Conservation (phyloP, 2,329 filamentous ascomycete species). For the Sordariomycetes sp. region DNA sequence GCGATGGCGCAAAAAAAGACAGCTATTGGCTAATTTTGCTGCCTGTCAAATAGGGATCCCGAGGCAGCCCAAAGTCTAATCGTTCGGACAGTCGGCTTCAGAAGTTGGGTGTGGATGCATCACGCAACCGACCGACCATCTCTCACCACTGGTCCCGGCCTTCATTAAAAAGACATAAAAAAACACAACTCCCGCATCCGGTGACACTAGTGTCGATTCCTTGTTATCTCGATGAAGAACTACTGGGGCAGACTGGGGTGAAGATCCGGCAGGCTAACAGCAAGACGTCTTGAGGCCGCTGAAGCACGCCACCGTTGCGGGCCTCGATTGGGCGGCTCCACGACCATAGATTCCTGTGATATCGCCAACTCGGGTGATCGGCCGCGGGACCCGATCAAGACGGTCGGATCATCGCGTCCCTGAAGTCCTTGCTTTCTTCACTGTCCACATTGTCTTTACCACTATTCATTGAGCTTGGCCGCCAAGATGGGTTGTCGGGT, state of each 20-base stretch:
- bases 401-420: not conserved
- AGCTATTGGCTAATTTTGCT: no score
- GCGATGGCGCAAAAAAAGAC: no score
- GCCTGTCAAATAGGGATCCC: no score
- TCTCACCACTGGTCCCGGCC: not conserved
- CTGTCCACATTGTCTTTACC: not conserved
- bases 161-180: not conserved
- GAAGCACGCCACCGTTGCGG: slow-evolving; percentile 2
- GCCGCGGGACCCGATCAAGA: not conserved
- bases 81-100: no score
- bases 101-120: not conserved
- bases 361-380: not conserved
- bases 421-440: not conserved
- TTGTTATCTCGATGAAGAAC: no score
- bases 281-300: slow-evolving; percentile 3
- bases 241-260: no score
- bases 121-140: not conserved
- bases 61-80: no score
- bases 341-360: not conserved
- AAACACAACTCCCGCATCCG: not conserved
- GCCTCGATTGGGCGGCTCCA: slow-evolving; percentile 3
- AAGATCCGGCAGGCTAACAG: no score
- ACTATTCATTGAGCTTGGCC: not conserved
- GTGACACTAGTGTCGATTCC: no score
- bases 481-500: slow-evolving; percentile 28